Evolutionary conservation across 371 early-diverging fungal species (phyloP), one percentile per base, ranked within the genome.

Genomic region (Mortierella sp.): DNA sequence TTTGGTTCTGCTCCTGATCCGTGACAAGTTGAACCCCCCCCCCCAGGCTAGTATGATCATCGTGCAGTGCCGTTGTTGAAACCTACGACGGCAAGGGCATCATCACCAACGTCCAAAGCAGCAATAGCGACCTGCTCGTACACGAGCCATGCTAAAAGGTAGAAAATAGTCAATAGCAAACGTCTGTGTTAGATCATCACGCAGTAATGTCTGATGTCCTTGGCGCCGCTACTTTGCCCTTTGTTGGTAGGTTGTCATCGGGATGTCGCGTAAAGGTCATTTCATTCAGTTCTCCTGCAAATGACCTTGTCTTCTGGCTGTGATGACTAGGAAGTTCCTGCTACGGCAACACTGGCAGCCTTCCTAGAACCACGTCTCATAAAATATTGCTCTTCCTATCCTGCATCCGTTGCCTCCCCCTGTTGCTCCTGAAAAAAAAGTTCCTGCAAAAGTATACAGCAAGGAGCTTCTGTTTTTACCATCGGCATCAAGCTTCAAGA

Each of bases 41-140:
- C 10, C 9, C 19, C 8, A 4, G 26, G 7, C 21, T 24, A 9
- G 2, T 63, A 7, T 19, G 63, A 19, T 19, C 7, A 28, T 38
- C 42, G 19, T 1, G 14, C 16, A 2, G 6, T 42, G 24, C 13
- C 63, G 34, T 11, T 14, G n/a, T 10, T 21, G 19, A 31, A 44
- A 24, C 87, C 75, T 92, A 94, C 94, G 70, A 92, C 83, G 38
- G 97, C 96, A 26, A 93, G 82, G 8, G 77, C 84, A 8, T 93
- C 82, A 77, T 96, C 92, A 38, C 95, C 94, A 38, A 94, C 88
- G 88, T 98, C 97, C 47, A 97, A 88, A 2, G 95, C 94, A 4
- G 97, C 96, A 45, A 95, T 86, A 73, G 94, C 90, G 7, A 95
- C 88, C 88, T 98, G 97, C 88, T 97, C 98, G 81, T 93, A 93